These are phyloP conservation scores for Mucor circinelloides DNA, from an alignment of 371 early-diverging fungal species.

Conservation along the genomic window DNA sequence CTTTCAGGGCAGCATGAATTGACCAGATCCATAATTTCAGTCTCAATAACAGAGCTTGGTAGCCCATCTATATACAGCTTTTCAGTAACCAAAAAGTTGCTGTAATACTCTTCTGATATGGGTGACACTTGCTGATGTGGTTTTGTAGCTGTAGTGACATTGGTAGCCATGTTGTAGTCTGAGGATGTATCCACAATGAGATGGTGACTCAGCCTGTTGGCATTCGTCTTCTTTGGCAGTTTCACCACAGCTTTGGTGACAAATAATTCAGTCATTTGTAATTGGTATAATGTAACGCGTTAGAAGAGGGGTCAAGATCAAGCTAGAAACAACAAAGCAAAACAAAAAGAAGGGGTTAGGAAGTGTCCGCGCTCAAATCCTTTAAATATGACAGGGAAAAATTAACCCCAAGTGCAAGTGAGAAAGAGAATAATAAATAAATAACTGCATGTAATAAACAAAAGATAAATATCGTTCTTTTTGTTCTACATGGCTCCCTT, in stretches of 20 bases:
- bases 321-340: neutral
- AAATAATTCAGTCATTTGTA: conserved; percentile 13
- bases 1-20: conserved; percentile 32
- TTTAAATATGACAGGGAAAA: neutral
- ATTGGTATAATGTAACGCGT: neutral
- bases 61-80: conserved; percentile 25
- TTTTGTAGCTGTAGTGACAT: neutral
- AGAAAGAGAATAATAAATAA: conserved; percentile 9
- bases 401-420: neutral
- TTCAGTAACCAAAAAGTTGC: conserved; percentile 16
- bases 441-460: conserved; percentile 8
- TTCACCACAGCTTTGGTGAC: conserved; percentile 20
- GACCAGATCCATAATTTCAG: conserved; percentile 37
- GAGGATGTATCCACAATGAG: conserved; percentile 4
- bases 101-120: neutral
- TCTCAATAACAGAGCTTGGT: conserved; percentile 26
- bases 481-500: neutral
- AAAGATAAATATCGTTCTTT: neutral
- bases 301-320: neutral
- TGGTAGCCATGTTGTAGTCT: neutral
- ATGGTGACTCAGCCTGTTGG: conserved; percentile 1
- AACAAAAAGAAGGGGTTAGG: conserved; percentile 4
- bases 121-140: neutral
- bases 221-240: conserved; percentile 19
- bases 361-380: neutral